Evolutionary conservation across 148 eudicot genomes (phyloP).

Genomic region (Cornus florida): DNA sequence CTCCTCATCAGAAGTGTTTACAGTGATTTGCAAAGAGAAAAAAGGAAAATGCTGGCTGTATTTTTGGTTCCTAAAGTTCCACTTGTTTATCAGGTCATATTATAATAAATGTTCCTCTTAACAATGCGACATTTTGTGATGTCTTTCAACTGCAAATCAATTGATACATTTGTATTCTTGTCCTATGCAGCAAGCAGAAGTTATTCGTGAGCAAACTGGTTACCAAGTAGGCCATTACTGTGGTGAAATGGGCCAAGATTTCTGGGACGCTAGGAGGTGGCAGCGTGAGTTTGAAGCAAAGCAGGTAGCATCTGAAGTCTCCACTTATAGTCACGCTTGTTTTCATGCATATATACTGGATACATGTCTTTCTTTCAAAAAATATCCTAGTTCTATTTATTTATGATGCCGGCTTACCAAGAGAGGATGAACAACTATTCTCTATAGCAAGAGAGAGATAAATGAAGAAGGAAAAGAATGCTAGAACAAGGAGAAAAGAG

Average conservation of each 20-base stretch:
- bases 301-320: slow-evolving; percentile 51
- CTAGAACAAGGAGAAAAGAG: too few relatives aligned
- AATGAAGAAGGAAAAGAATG: too few relatives aligned
- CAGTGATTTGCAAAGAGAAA: slow-evolving; percentile 53
- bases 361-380: background rate
- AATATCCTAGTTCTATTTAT: background rate
- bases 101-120: background rate
- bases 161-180: slow-evolving; percentile 3
- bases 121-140: background rate
- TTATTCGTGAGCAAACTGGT: slow-evolving; percentile 88
- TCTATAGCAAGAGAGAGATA: too few relatives aligned
- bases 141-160: slow-evolving; percentile 1
- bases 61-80: slow-evolving; percentile 99
- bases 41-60: slow-evolving; percentile 78
- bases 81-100: slow-evolving; percentile 87
- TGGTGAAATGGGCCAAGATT: slow-evolving; percentile 99
- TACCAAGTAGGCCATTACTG: slow-evolving; percentile 94
- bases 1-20: slow-evolving; percentile 75
- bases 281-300: slow-evolving; percentile 92
- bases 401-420: background rate
- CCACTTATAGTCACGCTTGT: background rate
- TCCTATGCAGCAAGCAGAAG: slow-evolving; percentile 89
- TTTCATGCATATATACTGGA: background rate
- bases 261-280: slow-evolving; percentile 98
- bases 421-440: too few relatives aligned